These are phyloP conservation scores for Candida sphagnicola DNA, from an alignment of 805 yeast species.

Conservation along the genomic window DNA sequence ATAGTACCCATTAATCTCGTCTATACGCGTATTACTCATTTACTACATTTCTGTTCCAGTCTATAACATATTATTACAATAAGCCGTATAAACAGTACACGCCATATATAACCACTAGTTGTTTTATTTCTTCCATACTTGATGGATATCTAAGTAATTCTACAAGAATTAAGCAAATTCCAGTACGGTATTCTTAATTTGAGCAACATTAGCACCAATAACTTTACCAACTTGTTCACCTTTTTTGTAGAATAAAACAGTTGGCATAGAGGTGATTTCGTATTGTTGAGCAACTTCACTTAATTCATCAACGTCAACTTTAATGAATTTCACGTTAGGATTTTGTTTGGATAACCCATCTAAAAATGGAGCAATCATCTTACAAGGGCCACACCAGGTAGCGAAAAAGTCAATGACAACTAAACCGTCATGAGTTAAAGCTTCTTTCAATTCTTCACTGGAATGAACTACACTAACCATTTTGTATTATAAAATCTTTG, in stretches of 20 bases:
- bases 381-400: constrained; percentile 99
- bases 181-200: constrained; percentile 66
- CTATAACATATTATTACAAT: no score
- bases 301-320: constrained; percentile 88
- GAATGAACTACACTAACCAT: constrained; percentile 35
- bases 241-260: constrained; percentile 69
- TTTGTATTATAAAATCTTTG: no score
- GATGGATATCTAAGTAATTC: not conserved
- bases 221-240: constrained; percentile 79
- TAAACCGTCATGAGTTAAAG: constrained; percentile 60
- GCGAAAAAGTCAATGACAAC: constrained; percentile 96
- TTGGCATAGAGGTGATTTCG: constrained; percentile 57
- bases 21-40: no score
- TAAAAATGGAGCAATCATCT: constrained; percentile 91
- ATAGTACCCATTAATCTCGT: no score
- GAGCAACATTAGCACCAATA: constrained; percentile 87
- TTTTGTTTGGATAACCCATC: constrained; percentile 74
- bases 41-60: no score
- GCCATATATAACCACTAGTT: no score
- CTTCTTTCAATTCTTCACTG: constrained; percentile 59
- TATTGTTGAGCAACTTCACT: constrained; percentile 69
- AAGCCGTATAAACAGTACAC: no score
- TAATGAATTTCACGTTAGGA: constrained; percentile 69
- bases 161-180: constrained; percentile 38
- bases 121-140: no score